Conservation (phyloP, 345 rosid species). For the Camelina sativa region DNA sequence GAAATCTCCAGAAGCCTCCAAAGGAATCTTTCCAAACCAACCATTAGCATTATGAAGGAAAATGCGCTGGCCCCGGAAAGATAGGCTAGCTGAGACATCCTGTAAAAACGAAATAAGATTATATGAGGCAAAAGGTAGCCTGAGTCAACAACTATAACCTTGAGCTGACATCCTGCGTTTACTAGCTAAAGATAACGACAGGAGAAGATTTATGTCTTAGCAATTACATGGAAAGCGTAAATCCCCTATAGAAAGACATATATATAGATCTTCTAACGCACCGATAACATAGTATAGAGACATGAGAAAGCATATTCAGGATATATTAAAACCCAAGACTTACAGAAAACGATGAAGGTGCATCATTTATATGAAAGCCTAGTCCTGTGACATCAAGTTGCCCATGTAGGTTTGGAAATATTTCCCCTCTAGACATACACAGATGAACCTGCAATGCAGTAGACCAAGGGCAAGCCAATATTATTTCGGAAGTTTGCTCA, state of each 20-base stretch:
- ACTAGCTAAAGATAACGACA: slow-evolving; percentile 21
- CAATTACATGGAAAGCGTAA: slow-evolving; percentile 15
- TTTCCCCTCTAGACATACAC: slow-evolving; percentile 93
- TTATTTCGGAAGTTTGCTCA: slow-evolving; percentile 5
- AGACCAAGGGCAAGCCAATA: slow-evolving; percentile 13
- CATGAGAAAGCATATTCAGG: slow-evolving; percentile 33
- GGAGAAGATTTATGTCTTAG: slow-evolving; percentile 12
- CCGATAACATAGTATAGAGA: slow-evolving; percentile 18
- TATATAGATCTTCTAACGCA: slow-evolving; percentile 20
- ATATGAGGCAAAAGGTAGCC: slow-evolving; percentile 24
- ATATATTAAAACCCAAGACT: slow-evolving; percentile 45
- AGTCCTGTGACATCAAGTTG: slow-evolving; percentile 86
- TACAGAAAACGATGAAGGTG: slow-evolving; percentile 92
- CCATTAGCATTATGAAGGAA: slow-evolving; percentile 93
- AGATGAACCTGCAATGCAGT: slow-evolving; percentile 69
- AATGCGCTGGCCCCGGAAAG: slow-evolving; percentile 91
- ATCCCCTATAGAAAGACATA: background rate
- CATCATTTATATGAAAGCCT: slow-evolving; percentile 82
- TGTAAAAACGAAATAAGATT: slow-evolving; percentile 42
- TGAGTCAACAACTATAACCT: slow-evolving; percentile 15
- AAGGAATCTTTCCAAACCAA: slow-evolving; percentile 91
- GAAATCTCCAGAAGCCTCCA: slow-evolving; percentile 98
- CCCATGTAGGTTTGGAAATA: slow-evolving; percentile 93
- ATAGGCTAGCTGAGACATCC: slow-evolving; percentile 86
- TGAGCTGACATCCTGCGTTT: slow-evolving; percentile 16